These are phyloP conservation scores for Coemansia sp. DNA, from an alignment of 192 early-diverging fungal genomes.

Conservation along the genomic window DNA sequence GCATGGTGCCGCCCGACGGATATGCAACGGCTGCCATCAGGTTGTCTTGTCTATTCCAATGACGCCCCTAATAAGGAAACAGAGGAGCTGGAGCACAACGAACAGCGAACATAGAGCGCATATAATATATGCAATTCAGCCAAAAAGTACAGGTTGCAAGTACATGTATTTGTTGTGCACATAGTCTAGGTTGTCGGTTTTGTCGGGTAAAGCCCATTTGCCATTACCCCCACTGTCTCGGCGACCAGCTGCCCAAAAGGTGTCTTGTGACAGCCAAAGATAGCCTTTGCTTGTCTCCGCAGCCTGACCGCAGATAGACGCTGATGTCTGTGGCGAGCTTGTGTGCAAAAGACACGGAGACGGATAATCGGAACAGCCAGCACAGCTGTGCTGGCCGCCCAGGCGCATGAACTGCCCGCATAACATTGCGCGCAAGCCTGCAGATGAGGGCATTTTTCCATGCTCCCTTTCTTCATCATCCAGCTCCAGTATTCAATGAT, in stretches of 20 bases:
- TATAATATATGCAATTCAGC: constrained; percentile 2
- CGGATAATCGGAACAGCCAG: neutral
- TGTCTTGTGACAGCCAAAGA: neutral
- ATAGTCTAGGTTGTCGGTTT: neutral
- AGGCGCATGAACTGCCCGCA: neutral
- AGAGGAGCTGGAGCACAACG: neutral
- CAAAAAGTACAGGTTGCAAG: neutral
- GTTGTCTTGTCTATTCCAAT: neutral
- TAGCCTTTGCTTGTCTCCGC: constrained; percentile 4
- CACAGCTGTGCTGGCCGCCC: neutral
- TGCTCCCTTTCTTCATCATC: constrained; percentile 8
- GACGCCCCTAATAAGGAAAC: neutral
- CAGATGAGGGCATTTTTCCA: neutral
- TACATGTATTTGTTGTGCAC: neutral
- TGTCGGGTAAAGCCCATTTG: neutral
- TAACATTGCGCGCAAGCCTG: neutral
- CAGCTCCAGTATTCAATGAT: neutral
- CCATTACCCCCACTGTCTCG: too few species aligned
- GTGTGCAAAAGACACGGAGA: neutral
- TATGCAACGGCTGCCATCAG: too few species aligned
- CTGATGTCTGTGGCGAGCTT: neutral
- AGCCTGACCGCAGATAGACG: constrained; percentile 1
- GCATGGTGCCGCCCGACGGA: neutral
- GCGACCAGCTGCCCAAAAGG: neutral
- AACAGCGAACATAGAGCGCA: neutral